These are phyloP conservation scores for Puccinia sorghi DNA, from an alignment of 1,284 basidiomycete species.

Conservation along the genomic window DNA sequence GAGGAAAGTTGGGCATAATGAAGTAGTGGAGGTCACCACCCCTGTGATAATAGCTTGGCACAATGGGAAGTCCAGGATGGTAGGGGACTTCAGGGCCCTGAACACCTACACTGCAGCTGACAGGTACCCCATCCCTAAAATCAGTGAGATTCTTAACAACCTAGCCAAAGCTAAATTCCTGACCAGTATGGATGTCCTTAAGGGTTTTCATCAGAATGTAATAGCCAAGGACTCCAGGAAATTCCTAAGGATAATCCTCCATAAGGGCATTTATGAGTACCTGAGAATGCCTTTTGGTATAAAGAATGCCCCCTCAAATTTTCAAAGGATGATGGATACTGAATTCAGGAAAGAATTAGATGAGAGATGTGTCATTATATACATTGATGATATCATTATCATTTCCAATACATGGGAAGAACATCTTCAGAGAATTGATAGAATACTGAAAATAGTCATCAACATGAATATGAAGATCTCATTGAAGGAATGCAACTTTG, in stretches of 20 bases:
- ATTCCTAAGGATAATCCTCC: background rate
- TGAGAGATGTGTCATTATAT: background rate
- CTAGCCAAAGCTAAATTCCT: background rate
- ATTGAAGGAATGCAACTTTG: slow-evolving; percentile 18
- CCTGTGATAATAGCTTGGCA: slow-evolving; percentile 2
- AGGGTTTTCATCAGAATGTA: slow-evolving; percentile 29
- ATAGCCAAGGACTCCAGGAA: background rate
- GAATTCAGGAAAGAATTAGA: background rate
- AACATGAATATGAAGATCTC: slow-evolving; percentile 25
- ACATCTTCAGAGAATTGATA: background rate
- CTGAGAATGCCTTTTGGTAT: slow-evolving; percentile 33
- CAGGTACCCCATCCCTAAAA: background rate
- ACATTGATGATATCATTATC: slow-evolving; percentile 37
- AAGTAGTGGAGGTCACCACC: background rate
- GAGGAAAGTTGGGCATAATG: background rate
- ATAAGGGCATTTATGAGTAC: slow-evolving; percentile 20
- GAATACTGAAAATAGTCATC: background rate
- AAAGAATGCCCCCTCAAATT: slow-evolving; percentile 20
- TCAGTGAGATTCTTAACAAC: background rate
- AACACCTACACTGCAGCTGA: background rate
- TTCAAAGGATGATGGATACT: no score
- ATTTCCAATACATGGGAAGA: background rate
- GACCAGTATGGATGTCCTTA: slow-evolving; percentile 12
- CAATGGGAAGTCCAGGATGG: background rate
- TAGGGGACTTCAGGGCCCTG: slow-evolving; percentile 1